Evolutionary conservation across 1,139 yeast species (phyloP), one percentile per base, ranked within the genome.

Genomic region (Lizanozyma gosingica): DNA sequence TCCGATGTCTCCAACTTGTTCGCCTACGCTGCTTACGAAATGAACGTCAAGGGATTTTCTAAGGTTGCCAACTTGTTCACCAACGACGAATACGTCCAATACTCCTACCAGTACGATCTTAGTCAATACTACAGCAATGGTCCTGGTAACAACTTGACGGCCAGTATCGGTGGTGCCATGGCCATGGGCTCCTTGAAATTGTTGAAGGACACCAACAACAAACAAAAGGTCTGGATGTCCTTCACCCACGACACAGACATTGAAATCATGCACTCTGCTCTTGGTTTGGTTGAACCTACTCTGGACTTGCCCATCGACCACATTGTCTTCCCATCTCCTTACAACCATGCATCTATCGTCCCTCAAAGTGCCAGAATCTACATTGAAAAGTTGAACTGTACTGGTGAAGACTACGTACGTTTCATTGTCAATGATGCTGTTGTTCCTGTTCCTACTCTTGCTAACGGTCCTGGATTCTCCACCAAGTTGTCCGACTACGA

Each of bases 181-280:
- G 63, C 71, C 41, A 65, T 73, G 42, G 79, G 83, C 15, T 63
- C 79, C 4, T 53, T 71, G 40, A 53, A 62, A 17, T 58, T 76
- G 39, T 60, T 78, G 47, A 52, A 60, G 41, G 63, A 65, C 22
- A 43, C 46, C 4, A 39, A 45, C 38, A 44, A 47, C 35, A 52
- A 60, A 50, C 48, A 57, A 55, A 59, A 71, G 57, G 53, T 71
- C 49, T 48, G 64, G 63, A 56, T 74, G 46, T 63, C 74, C 14
- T 80, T 80, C 55, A 63, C 79, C 15, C 87, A 80, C 53, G 85
- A 80, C 52, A 63, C 76, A 36, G 80, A 79, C 51, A 55, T 80
- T 35, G 64, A 73, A 37, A 63, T 72, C 33, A 70, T 67, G 47
- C 61, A 73, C 40, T 57, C 78, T 18, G 73, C 80, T 3, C 59